A percentile compares a stretch with the other conserved stretches of the same genome.
phyloP scores from a whole-genome alignment of 345 rosid genomes.

The Dimocarpus longan region DNA sequence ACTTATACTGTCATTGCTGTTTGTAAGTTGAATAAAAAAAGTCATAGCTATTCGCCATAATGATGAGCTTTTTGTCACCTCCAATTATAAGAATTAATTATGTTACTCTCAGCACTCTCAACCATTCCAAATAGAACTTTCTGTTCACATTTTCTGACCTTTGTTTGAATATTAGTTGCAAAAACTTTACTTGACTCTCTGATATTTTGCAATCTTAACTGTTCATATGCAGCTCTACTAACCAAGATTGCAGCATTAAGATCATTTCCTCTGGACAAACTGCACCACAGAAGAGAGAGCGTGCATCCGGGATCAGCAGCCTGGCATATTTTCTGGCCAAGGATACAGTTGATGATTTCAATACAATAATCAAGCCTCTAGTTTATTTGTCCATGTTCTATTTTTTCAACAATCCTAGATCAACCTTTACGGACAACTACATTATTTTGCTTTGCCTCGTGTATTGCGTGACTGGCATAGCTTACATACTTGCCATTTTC shows the following conservation, averaged over 20 bases:
- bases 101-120: not conserved
- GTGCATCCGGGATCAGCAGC: conserved; percentile 76
- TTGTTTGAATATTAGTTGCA: not conserved
- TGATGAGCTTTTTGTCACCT: not conserved
- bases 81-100: no score
- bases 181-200: not conserved
- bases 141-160: not conserved
- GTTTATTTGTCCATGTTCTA: conserved; percentile 86
- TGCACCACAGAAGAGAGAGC: conserved; percentile 81
- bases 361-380: conserved; percentile 69
- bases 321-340: conserved; percentile 81
- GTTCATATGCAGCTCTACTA: conserved; percentile 63
- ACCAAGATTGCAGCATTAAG: conserved; percentile 81
- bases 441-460: conserved; percentile 69
- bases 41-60: not conserved
- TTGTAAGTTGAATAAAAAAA: conserved; percentile 53
- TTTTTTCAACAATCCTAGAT: conserved; percentile 92
- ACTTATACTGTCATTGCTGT: conserved; percentile 83
- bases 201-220: not conserved
- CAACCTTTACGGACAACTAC: conserved; percentile 73
- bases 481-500: conserved; percentile 74
- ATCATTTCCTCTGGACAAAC: conserved; percentile 70
- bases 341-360: conserved; percentile 77
- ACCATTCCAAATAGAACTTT: not conserved
- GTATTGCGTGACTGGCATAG: conserved; percentile 86